phyloP scores from a whole-genome alignment of 768 basidiomycete species.

The Xanthoconium purpureum region DNA sequence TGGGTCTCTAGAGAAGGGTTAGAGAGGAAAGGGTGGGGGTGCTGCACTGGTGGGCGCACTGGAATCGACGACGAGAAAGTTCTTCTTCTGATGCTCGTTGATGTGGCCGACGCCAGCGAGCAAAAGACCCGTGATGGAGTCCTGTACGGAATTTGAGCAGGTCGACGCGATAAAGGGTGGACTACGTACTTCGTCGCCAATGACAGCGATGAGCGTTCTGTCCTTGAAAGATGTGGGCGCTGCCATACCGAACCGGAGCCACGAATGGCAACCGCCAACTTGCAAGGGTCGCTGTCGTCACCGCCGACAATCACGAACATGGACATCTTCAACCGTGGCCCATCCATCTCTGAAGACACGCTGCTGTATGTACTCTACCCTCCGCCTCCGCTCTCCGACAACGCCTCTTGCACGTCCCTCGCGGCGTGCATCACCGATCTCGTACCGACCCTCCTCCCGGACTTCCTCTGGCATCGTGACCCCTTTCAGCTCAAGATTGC shows the following conservation, averaged over 20 bases:
- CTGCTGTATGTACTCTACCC: conserved; percentile 76
- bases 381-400: conserved; percentile 49
- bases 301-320: conserved; percentile 27
- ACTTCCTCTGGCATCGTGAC: conserved; percentile 83
- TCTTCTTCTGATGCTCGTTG: conserved; percentile 90
- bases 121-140: conserved; percentile 93
- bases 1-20: conserved; percentile 69
- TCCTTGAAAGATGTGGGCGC: conserved; percentile 64
- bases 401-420: conserved; percentile 57
- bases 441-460: conserved; percentile 52
- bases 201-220: conserved; percentile 87
- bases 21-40: background rate
- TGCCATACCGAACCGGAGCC: conserved; percentile 39
- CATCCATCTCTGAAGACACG: conserved; percentile 83
- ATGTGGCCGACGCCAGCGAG: conserved; percentile 95
- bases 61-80: conserved; percentile 91
- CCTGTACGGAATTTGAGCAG: conserved; percentile 47
- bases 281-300: background rate
- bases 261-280: conserved; percentile 15
- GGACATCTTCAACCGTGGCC: conserved; percentile 73
- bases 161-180: background rate
- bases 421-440: conserved; percentile 63
- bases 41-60: conserved; percentile 54
- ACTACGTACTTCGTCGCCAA: conserved; percentile 85
- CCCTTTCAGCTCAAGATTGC: conserved; percentile 74